Conservation (phyloP, 129 eudicot species). For the Scalesia atractyloides region DNA sequence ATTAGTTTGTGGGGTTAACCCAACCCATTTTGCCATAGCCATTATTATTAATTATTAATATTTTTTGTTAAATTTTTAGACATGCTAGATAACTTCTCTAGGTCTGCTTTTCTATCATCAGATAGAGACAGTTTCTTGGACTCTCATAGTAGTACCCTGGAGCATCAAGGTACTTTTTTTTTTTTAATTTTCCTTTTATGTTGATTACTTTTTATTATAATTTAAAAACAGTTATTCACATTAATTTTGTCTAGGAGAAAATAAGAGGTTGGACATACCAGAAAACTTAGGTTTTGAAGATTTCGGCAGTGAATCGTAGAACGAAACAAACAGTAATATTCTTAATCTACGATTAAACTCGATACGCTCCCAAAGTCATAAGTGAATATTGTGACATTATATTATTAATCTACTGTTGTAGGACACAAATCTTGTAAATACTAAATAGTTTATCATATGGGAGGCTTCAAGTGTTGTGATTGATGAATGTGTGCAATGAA, state of each 20-base stretch:
- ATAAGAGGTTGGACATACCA: conserved; percentile 60
- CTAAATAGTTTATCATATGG: neutral
- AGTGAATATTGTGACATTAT: neutral
- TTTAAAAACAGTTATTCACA: conserved; percentile 8
- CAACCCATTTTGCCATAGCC: neutral
- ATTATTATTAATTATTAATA: neutral
- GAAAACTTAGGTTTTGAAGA: conserved; percentile 51
- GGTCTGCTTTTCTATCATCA: conserved; percentile 53
- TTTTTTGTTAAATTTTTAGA: conserved; percentile 42
- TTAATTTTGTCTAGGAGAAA: conserved; percentile 44
- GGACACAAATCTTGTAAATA: conserved; percentile 42
- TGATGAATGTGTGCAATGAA: conserved; percentile 30
- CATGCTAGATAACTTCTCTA: conserved; percentile 58
- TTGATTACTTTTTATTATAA: neutral
- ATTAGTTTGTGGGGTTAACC: conserved; percentile 4
- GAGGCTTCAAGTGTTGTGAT: conserved; percentile 33
- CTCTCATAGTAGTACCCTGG: conserved; percentile 54
- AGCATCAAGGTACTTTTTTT: conserved; percentile 35
- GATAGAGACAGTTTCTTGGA: conserved; percentile 56
- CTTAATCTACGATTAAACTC: neutral
- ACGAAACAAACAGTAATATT: conserved; percentile 30
- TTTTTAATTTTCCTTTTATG: neutral
- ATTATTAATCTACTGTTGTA: conserved; percentile 10
- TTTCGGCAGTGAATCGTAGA: conserved; percentile 53
- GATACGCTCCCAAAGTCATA: neutral